Percentiles rank a stretch among this genome's conserved stretches.
Conservation (phyloP, 257 asterid species). For the Forsythia viridissima region DNA sequence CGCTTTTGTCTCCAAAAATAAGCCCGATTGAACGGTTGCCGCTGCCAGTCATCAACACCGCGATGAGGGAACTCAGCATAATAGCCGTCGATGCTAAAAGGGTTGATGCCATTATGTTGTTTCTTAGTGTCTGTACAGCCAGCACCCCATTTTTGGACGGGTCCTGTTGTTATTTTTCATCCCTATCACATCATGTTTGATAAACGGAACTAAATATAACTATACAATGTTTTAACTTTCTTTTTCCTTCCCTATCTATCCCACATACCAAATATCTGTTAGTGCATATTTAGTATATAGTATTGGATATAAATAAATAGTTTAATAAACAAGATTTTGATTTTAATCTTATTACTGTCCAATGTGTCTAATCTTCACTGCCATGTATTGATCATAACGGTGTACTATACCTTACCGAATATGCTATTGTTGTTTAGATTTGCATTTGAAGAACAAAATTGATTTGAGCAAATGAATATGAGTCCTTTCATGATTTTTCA, state of each 20-base stretch:
- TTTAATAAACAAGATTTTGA: no score
- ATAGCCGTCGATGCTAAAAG: constrained; percentile 82
- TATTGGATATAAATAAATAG: no score
- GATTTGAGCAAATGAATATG: not conserved
- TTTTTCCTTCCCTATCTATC: not conserved
- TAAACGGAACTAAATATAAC: not conserved
- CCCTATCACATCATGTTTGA: not conserved
- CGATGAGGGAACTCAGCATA: constrained; percentile 84
- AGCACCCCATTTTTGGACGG: constrained; percentile 64
- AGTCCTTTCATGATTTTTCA: no score
- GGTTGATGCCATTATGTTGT: constrained; percentile 96
- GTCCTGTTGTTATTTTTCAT: constrained; percentile 41
- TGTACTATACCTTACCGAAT: no score
- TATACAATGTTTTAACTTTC: not conserved
- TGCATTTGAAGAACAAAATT: not conserved
- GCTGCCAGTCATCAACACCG: constrained; percentile 56
- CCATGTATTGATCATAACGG: no score
- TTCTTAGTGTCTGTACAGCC: constrained; percentile 83
- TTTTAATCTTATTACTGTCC: no score
- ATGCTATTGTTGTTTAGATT: not conserved
- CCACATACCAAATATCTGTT: not conserved
- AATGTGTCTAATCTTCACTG: no score
- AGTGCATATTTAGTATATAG: no score
- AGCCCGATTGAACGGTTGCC: constrained; percentile 23
- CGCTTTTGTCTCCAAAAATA: constrained; percentile 43